Evolutionary conservation across 139 green algal genomes (phyloP).

Genomic region (Pleodorina starrii): DNA sequence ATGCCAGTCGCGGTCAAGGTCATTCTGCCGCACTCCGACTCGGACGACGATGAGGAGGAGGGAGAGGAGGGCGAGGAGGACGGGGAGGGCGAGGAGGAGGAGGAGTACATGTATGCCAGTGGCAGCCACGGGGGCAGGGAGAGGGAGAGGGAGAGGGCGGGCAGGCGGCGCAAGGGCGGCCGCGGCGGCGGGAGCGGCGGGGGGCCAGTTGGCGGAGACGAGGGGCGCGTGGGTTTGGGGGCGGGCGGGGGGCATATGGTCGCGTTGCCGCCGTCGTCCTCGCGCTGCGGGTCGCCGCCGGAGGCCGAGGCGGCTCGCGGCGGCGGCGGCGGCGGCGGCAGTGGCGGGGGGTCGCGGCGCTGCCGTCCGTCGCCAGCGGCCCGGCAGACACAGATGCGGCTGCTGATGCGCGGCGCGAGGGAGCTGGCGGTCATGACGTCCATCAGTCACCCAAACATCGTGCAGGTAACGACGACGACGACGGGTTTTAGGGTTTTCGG

Average conservation of each 20-base stretch:
- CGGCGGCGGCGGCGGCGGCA: background rate
- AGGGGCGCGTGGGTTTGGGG: background rate
- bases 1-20: conserved; percentile 40
- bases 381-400: background rate
- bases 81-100: background rate
- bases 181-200: background rate
- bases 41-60: background rate
- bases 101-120: too few relatives aligned
- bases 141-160: background rate
- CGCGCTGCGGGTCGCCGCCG: too few relatives aligned
- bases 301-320: background rate
- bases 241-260: background rate
- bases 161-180: background rate
- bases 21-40: background rate
- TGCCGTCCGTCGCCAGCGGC: background rate
- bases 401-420: conserved; percentile 31
- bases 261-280: background rate
- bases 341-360: background rate
- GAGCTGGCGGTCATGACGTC: conserved; percentile 41
- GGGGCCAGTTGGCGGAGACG: background rate
- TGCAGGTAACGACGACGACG: too few relatives aligned
- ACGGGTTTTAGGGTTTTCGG: too few relatives aligned
- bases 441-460: conserved; percentile 18
- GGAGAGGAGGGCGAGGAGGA: background rate
- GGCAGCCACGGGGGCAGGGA: background rate